Percentiles rank a stretch among this genome's conserved stretches.
Evolutionary conservation across 345 rosid species (phyloP).

Genomic region (Draba incana): DNA sequence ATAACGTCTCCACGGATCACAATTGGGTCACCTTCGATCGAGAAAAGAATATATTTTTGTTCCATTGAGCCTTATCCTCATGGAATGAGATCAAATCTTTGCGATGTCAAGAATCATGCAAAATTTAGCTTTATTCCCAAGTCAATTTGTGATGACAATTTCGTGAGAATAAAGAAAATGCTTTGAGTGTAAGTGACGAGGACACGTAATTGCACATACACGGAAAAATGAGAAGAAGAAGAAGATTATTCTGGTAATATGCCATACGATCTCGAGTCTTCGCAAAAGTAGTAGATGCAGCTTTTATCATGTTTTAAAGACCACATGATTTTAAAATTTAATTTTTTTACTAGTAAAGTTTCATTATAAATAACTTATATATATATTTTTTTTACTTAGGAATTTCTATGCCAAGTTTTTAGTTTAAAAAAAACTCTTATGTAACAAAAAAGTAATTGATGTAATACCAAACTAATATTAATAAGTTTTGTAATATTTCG

Average conservation of each 20-base stretch:
- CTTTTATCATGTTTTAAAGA: too few relatives aligned
- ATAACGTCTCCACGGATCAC: conserved; percentile 33
- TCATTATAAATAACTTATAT: too few relatives aligned
- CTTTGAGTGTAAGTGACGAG: conserved; percentile 11
- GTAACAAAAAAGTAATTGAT: too few relatives aligned
- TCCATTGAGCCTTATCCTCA: conserved; percentile 27
- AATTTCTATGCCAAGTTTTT: too few relatives aligned
- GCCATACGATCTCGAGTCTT: conserved; percentile 35
- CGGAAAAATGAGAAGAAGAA: neutral
- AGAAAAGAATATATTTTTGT: neutral
- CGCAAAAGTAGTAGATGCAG: conserved; percentile 16
- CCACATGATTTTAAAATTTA: too few relatives aligned
- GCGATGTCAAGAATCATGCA: conserved; percentile 30
- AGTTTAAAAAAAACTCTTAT: too few relatives aligned
- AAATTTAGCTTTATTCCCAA: conserved; percentile 24
- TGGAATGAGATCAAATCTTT: conserved; percentile 31
- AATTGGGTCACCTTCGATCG: conserved; percentile 12
- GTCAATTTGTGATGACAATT: conserved; percentile 17
- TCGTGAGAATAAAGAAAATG: conserved; percentile 1
- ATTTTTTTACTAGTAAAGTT: too few relatives aligned
- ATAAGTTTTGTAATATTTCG: too few relatives aligned
- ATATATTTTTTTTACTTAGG: too few relatives aligned
- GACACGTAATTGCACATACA: conserved; percentile 17
- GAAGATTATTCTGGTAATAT: conserved; percentile 24
- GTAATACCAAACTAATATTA: too few relatives aligned